Evolutionary conservation across 1,139 yeast genomes (phyloP).

Genomic region (Zygosaccharomyces sapae): DNA sequence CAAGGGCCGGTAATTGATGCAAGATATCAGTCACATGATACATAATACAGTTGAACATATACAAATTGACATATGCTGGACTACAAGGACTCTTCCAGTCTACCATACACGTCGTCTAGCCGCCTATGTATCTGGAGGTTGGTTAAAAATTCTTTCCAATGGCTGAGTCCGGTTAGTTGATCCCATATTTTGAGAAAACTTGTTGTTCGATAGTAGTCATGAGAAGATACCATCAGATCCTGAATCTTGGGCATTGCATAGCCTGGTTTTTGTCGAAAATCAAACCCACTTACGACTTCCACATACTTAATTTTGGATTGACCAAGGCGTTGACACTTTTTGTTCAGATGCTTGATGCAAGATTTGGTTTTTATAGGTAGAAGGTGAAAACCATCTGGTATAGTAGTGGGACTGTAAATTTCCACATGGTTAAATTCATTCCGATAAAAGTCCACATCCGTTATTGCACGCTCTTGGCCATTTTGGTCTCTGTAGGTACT

Average conservation of each 20-base stretch:
- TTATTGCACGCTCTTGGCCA: conserved; percentile 12
- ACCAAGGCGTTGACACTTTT: conserved; percentile 12
- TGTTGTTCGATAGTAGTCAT: conserved; percentile 14
- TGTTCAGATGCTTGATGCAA: conserved; percentile 11
- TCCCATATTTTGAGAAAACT: conserved; percentile 9
- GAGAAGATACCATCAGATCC: conserved; percentile 19
- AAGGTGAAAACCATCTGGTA: conserved; percentile 25
- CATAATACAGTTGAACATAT: not conserved
- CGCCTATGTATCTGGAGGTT: conserved; percentile 15
- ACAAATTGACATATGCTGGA: not conserved
- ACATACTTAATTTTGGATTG: conserved; percentile 15
- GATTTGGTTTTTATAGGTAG: conserved; percentile 6
- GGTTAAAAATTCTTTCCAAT: conserved; percentile 18
- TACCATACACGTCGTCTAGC: conserved; percentile 17
- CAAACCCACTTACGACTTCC: conserved; percentile 31
- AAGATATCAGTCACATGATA: not conserved
- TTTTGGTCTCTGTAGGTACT: conserved; percentile 8
- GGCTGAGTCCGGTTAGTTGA: conserved; percentile 10
- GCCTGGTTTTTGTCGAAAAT: conserved; percentile 27
- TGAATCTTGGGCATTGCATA: conserved; percentile 25
- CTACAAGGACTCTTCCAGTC: not conserved
- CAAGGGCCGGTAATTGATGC: not conserved
- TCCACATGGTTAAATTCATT: conserved; percentile 27
- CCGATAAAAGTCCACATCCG: conserved; percentile 18
- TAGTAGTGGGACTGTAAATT: conserved; percentile 17